Conservation (phyloP, 2,329 filamentous ascomycete species). For the Xylariaceae sp. region DNA sequence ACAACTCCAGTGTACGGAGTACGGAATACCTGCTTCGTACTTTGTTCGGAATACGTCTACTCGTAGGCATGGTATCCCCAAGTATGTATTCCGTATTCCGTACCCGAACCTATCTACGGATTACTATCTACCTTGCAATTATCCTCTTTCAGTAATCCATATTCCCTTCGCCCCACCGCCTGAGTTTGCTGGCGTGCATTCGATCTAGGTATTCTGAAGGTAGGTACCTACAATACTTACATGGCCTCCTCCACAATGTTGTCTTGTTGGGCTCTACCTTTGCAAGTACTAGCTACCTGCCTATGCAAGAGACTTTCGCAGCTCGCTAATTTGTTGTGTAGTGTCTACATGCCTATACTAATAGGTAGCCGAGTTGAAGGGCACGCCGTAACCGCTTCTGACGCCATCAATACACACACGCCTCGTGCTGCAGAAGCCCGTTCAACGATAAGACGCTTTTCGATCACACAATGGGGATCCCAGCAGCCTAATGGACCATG, state of each 20-base stretch:
- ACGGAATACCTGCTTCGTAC: too few species aligned
- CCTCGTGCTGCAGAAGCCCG: neutral
- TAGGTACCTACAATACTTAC: neutral
- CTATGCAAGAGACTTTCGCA: neutral
- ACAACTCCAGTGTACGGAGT: neutral
- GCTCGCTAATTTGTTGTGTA: neutral
- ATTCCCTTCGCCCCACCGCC: neutral
- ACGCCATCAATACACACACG: neutral
- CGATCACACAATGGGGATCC: conserved; percentile 16
- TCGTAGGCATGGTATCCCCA: neutral
- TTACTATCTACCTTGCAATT: neutral
- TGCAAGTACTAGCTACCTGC: too few species aligned
- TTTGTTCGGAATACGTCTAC: neutral
- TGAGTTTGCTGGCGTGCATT: neutral
- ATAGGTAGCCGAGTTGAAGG: conserved; percentile 9
- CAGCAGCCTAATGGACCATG: conserved; percentile 12
- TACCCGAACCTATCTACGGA: neutral
- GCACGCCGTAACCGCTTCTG: neutral
- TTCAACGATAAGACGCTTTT: conserved; percentile 9
- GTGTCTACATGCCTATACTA: neutral
- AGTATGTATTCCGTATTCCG: neutral
- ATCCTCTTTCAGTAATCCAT: neutral
- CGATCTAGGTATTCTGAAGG: neutral
- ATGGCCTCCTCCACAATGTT: neutral
- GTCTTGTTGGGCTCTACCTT: neutral